A percentile compares a stretch with the other conserved stretches of the same genome.
Conservation (phyloP, 1,284 basidiomycete species). For the Cryptococcus jaspeensis region DNA sequence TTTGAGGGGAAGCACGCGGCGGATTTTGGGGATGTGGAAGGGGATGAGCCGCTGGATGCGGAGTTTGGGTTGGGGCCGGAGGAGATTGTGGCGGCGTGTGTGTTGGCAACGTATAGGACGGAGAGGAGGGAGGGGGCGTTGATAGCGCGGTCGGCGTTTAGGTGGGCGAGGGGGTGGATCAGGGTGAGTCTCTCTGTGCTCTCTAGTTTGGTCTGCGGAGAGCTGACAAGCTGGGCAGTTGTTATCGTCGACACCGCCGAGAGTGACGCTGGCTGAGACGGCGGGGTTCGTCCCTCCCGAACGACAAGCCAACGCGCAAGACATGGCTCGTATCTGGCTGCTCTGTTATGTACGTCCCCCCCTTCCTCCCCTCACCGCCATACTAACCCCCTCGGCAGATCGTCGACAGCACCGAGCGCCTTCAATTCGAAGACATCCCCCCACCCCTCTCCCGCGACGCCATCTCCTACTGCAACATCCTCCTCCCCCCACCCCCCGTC, state of each 20-base stretch:
- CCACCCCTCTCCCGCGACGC: slow-evolving; percentile 16
- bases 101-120: slow-evolving; percentile 39
- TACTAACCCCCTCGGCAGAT: slow-evolving; percentile 18
- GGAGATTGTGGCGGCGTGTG: slow-evolving; percentile 45
- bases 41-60: slow-evolving; percentile 35
- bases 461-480: slow-evolving; percentile 23
- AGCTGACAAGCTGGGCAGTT: slow-evolving; percentile 2
- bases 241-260: slow-evolving; percentile 10
- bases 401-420: slow-evolving; percentile 35
- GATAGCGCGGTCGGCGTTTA: slow-evolving; percentile 40
- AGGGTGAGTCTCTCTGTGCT: slow-evolving; percentile 22
- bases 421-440: slow-evolving; percentile 14
- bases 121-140: slow-evolving; percentile 30
- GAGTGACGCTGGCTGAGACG: slow-evolving; percentile 30
- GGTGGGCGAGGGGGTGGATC: slow-evolving; percentile 47
- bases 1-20: slow-evolving; percentile 10
- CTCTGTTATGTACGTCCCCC: slow-evolving; percentile 38
- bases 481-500: slow-evolving; percentile 9
- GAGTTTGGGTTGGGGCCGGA: slow-evolving; percentile 50
- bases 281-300: slow-evolving; percentile 36
- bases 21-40: slow-evolving; percentile 14
- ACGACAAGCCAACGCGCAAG: slow-evolving; percentile 27
- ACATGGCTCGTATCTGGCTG: slow-evolving; percentile 45
- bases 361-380: background rate
- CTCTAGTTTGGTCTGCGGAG: background rate